Evolutionary conservation across 2,329 filamentous ascomycete genomes (phyloP), one percentile per base, ranked within the genome.

Genomic region (Colletotrichum caudatum): DNA sequence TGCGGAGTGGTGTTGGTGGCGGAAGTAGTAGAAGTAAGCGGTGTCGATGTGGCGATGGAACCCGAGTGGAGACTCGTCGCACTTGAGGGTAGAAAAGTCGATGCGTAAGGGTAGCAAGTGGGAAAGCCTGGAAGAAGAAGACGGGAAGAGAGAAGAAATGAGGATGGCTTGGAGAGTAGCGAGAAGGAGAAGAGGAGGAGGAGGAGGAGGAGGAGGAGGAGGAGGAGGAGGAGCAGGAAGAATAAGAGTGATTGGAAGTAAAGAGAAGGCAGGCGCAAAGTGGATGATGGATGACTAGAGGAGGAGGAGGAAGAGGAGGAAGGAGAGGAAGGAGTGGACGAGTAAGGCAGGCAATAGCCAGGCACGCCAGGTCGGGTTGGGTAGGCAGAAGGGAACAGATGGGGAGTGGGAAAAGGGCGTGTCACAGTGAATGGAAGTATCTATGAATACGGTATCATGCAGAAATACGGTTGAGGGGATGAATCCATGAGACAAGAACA

Each of bases 251-350:
- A 63, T 46, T 53, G 46, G 51, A 29, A 59, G 26, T 64, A 64
- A 56, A 50, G 56, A 64, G 68, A 73, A 39, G 60, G 46, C 53
- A 50, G 68, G 69, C 56, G 71, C 69, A 68, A 71, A 73, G 71
- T 59, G 71, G 69, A 72, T 65, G 68, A 73, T 74, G 54, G 62
- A 60, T 58, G 64, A 72, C 59, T 58, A 39, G 54, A 60, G 46
- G 51, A 64, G 41, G 68, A 26, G 48, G 9, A 50, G 46, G 58
- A 46, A 18, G 16, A 33, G 39, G 39, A 41, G 39, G 39, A 29
- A 29, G 29, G 39, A 41, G 5, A 29, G 29, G 39, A 41, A 18
- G 39, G 59, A 54, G 53, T 64, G 54, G 37, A 60, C 35, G 62
- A 39, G 56, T 54, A 41, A 51, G 56, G 53, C 35, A 37, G 57